Evolutionary conservation across 2,329 filamentous ascomycete genomes (phyloP).

Genomic region (Clonostachys chloroleuca): DNA sequence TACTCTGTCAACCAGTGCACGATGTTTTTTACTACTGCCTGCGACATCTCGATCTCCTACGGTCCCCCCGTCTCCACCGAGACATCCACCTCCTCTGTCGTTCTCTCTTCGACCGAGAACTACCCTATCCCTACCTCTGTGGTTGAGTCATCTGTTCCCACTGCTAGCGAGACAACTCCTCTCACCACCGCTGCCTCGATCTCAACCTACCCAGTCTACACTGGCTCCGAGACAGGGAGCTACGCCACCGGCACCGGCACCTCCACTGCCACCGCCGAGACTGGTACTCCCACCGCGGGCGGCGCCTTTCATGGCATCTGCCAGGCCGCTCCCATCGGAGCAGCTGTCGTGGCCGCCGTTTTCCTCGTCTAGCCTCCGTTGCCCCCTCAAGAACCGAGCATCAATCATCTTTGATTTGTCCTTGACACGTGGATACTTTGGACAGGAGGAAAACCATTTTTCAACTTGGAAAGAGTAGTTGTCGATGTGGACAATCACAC

Average conservation of each 20-base stretch:
- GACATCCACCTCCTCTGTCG: not conserved
- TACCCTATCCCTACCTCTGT: constrained; percentile 1
- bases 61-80: constrained; percentile 6
- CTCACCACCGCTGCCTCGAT: not conserved
- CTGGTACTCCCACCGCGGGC: constrained; percentile 14
- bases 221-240: not conserved
- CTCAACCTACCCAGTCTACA: not conserved
- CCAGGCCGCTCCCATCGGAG: constrained; percentile 13
- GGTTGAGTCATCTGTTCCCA: not conserved
- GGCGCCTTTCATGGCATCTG: constrained; percentile 11
- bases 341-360: constrained; percentile 15
- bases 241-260: constrained; percentile 5
- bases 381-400: not conserved
- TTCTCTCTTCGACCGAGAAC: not conserved
- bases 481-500: not conserved
- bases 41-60: constrained; percentile 20
- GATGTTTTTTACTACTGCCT: constrained; percentile 24
- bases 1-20: constrained; percentile 29
- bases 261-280: constrained; percentile 5
- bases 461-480: not conserved
- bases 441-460: too few relatives aligned
- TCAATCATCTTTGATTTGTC: not conserved
- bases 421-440: not conserved
- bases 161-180: not conserved
- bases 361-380: constrained; percentile 13